Evolutionary conservation across 805 yeast species (phyloP).

Genomic region (Pichia eremophila): DNA sequence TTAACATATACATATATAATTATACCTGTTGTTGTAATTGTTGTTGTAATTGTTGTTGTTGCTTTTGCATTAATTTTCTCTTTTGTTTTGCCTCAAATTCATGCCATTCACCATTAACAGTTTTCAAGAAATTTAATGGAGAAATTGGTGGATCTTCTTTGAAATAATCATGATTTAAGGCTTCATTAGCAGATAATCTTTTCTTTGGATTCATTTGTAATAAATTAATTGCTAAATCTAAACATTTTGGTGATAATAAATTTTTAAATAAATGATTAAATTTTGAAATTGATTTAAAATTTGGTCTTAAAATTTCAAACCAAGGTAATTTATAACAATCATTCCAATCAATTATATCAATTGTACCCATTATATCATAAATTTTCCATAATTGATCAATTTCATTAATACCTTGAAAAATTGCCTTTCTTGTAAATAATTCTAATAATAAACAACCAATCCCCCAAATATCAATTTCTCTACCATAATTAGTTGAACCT

Average conservation of each 20-base stretch:
- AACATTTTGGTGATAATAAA: slow-evolving; percentile 40
- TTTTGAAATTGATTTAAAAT: slow-evolving; percentile 25
- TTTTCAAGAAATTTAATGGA: slow-evolving; percentile 44
- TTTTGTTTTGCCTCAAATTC: slow-evolving; percentile 89
- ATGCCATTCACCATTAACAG: slow-evolving; percentile 85
- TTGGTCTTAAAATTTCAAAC: slow-evolving; percentile 78
- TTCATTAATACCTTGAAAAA: slow-evolving; percentile 86
- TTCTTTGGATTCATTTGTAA: slow-evolving; percentile 59
- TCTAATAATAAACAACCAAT: slow-evolving; percentile 87
- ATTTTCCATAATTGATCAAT: slow-evolving; percentile 72
- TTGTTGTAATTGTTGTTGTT: slow-evolving; percentile 31
- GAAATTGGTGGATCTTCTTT: slow-evolving; percentile 56
- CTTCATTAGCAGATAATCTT: slow-evolving; percentile 60
- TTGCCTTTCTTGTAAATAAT: slow-evolving; percentile 61
- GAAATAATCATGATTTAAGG: slow-evolving; percentile 67
- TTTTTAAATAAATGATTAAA: slow-evolving; percentile 35
- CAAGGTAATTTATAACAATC: slow-evolving; percentile 74
- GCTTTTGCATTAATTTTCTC: slow-evolving; percentile 31
- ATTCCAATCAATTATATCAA: slow-evolving; percentile 67
- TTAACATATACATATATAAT: too few species aligned
- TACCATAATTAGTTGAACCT: slow-evolving; percentile 84
- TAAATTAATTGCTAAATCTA: slow-evolving; percentile 55
- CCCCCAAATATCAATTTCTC: slow-evolving; percentile 96
- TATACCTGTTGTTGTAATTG: slow-evolving; percentile 32
- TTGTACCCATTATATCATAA: slow-evolving; percentile 82